Conservation (phyloP, 495 filamentous ascomycete species). For the Astrocystis sublimbata region DNA sequence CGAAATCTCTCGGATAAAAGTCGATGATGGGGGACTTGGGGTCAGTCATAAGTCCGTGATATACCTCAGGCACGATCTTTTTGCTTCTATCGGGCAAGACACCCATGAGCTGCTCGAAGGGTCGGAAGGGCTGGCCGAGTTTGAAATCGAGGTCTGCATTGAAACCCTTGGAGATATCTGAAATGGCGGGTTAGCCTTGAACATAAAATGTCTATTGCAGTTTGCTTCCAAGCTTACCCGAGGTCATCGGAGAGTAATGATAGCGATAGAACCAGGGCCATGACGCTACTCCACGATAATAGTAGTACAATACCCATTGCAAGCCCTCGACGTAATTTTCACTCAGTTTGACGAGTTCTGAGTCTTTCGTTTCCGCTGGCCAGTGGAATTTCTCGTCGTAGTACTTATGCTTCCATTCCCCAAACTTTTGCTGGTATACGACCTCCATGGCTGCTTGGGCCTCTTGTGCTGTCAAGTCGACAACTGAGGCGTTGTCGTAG, state of each 20-base stretch:
- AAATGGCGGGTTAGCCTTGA: constrained; percentile 16
- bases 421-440: constrained; percentile 85
- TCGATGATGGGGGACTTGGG: constrained; percentile 93
- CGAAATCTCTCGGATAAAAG: constrained; percentile 97
- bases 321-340: constrained; percentile 98
- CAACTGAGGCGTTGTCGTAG: constrained; percentile 84
- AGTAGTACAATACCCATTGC: constrained; percentile 98
- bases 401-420: constrained; percentile 89
- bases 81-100: constrained; percentile 97
- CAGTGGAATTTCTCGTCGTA: constrained; percentile 89
- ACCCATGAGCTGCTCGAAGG: constrained; percentile 97
- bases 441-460: constrained; percentile 72
- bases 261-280: constrained; percentile 99
- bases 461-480: constrained; percentile 78
- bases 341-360: constrained; percentile 76
- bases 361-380: constrained; percentile 73
- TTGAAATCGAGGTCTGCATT: constrained; percentile 87
- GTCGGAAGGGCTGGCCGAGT: constrained; percentile 89
- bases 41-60: constrained; percentile 90
- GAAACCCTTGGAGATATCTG: constrained; percentile 86
- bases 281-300: constrained; percentile 93
- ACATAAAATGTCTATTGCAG: background rate
- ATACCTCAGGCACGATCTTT: constrained; percentile 85
- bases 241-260: constrained; percentile 97
- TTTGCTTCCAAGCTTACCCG: constrained; percentile 50